Percentiles rank a stretch among this genome's conserved stretches.
phyloP scores from a whole-genome alignment of 495 filamentous ascomycete species.

The Xylaria cubensis region DNA sequence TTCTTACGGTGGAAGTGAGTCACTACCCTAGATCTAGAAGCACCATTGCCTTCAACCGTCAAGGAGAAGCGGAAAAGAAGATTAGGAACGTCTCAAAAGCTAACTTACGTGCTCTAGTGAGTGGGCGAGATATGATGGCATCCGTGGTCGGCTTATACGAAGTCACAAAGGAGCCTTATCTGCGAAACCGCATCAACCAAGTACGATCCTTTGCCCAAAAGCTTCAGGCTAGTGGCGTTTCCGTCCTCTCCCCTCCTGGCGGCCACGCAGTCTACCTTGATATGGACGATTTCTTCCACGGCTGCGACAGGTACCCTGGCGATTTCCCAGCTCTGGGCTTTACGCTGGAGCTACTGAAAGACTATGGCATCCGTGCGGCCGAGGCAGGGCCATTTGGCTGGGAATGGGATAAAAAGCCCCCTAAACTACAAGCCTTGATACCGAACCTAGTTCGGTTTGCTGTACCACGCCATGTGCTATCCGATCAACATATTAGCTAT shows the following conservation, averaged over 20 bases:
- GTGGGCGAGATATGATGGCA: conserved; percentile 23
- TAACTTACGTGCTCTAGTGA: conserved; percentile 13
- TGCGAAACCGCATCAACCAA: conserved; percentile 11
- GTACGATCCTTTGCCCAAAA: conserved; percentile 25
- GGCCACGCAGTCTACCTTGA: conserved; percentile 24
- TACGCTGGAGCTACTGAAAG: conserved; percentile 22
- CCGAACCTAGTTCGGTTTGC: conserved; percentile 28
- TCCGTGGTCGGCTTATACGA: conserved; percentile 24
- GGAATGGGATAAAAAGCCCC: conserved; percentile 23
- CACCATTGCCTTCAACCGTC: neutral
- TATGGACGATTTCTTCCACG: conserved; percentile 23
- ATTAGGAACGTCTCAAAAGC: neutral
- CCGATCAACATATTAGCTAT: conserved; percentile 25
- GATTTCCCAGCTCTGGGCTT: conserved; percentile 25
- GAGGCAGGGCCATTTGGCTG: conserved; percentile 21
- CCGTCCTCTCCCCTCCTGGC: conserved; percentile 15
- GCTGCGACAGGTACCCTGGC: conserved; percentile 22
- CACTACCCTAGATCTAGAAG: neutral
- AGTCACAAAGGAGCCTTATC: conserved; percentile 23
- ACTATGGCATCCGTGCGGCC: conserved; percentile 17
- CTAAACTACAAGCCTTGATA: neutral
- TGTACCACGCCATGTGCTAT: conserved; percentile 20
- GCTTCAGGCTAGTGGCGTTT: conserved; percentile 2
- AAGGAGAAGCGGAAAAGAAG: neutral
- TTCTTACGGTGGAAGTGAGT: conserved; percentile 28